phyloP scores from a whole-genome alignment of 805 yeast genomes.

The Lachancea meyersii region DNA sequence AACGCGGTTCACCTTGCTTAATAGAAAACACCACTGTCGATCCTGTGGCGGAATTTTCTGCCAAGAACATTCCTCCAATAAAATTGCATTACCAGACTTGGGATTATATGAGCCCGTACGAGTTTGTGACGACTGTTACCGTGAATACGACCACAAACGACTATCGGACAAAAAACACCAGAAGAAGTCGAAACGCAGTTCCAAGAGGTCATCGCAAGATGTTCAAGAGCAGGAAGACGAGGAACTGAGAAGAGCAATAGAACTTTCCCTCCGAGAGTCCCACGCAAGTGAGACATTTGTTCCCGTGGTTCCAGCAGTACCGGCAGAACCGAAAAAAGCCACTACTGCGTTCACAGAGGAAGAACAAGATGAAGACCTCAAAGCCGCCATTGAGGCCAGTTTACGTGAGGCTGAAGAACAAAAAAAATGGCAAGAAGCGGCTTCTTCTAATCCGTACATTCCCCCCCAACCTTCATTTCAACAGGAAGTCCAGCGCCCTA shows the following conservation, averaged over 20 bases:
- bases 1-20: conserved; percentile 66
- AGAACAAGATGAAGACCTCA: conserved; percentile 81
- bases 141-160: conserved; percentile 45
- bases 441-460: background rate
- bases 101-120: conserved; percentile 88
- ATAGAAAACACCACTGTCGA: conserved; percentile 93
- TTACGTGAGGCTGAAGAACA: conserved; percentile 58
- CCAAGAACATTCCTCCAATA: conserved; percentile 74
- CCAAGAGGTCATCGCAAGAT: conserved; percentile 20
- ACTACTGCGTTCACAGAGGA: conserved; percentile 26
- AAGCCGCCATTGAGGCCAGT: conserved; percentile 92
- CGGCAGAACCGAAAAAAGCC: conserved; percentile 5
- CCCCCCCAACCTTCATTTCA: conserved; percentile 9
- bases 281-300: conserved; percentile 28
- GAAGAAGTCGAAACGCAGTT: conserved; percentile 16
- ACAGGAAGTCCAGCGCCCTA: conserved; percentile 11
- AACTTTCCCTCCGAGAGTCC: conserved; percentile 62
- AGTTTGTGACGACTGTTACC: conserved; percentile 86
- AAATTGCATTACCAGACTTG: conserved; percentile 64
- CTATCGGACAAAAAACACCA: conserved; percentile 15
- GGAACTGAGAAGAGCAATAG: conserved; percentile 71
- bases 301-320: conserved; percentile 15
- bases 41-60: conserved; percentile 95
- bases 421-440: conserved; percentile 24
- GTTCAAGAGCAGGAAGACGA: conserved; percentile 58